Evolutionary conservation across 108 stramenopile genomes (phyloP).

Genomic region (Bacterosira constricta): DNA sequence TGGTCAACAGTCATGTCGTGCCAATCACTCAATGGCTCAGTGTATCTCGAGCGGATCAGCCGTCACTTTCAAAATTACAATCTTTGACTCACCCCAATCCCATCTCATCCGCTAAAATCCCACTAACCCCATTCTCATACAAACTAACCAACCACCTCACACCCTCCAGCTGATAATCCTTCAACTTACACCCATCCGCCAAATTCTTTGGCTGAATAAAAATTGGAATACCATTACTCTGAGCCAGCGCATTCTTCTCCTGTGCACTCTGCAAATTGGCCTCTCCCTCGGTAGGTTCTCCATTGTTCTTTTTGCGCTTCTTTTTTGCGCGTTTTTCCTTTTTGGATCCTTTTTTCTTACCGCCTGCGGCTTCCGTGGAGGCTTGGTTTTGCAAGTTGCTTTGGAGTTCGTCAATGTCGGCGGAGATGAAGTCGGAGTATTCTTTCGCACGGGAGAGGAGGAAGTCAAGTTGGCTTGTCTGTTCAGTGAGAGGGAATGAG

Average conservation of each 20-base stretch:
- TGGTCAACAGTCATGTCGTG: too few species aligned
- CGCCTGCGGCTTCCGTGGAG: constrained; percentile 65
- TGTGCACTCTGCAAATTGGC: constrained; percentile 67
- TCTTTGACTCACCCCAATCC: constrained; percentile 45
- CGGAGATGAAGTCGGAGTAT: constrained; percentile 87
- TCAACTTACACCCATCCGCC: constrained; percentile 71
- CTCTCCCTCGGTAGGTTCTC: constrained; percentile 43
- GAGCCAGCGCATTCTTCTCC: constrained; percentile 51
- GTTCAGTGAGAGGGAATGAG: too few species aligned
- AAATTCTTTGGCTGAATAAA: constrained; percentile 87
- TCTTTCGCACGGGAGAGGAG: constrained; percentile 80
- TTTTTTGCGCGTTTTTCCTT: constrained; percentile 44
- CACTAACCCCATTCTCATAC: constrained; percentile 97
- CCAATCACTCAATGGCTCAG: too few species aligned
- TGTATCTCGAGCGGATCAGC: background rate
- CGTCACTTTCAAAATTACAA: too few species aligned
- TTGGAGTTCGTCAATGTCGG: constrained; percentile 82
- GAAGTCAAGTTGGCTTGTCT: constrained; percentile 84
- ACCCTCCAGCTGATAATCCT: constrained; percentile 89
- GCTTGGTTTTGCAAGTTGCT: constrained; percentile 58
- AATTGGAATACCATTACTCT: constrained; percentile 57
- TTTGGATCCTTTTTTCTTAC: constrained; percentile 58
- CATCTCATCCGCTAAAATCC: constrained; percentile 99
- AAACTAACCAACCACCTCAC: constrained; percentile 96
- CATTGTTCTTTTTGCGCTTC: constrained; percentile 56